Evolutionary conservation across 2,329 filamentous ascomycete species (phyloP), one percentile per base, ranked within the genome.

Genomic region (Aspergillus niger): DNA sequence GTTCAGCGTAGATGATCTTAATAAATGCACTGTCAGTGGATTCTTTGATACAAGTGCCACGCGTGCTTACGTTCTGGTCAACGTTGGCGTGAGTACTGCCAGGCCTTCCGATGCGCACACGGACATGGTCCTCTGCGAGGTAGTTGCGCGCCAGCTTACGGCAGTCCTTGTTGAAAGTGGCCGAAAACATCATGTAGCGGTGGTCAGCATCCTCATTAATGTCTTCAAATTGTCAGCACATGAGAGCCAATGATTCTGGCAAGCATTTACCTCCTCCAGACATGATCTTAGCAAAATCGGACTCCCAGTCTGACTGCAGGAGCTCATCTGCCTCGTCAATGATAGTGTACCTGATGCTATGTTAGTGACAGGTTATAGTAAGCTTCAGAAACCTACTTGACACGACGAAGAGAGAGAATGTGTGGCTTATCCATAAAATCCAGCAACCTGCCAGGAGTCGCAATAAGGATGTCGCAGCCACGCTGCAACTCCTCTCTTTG

Each of bases 281-380:
- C 75, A 98, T 87, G 61, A 98, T 90, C 69, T 86, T 87, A 47
- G 83, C 82, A 62, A 98, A 83, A 3, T 93, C 87, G 0, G 87
- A 83, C 41, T 89, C 84, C 91, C 95, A 98, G 69, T 93, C 91
- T 1, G 81, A 73, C 0, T 89, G 82, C 0, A 99, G 84, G 83
- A 99, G 89, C 79, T 99, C 94, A 72, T 99, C 95, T 0, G 95
- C 95, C 73, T 99, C 95, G 62, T 98, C 95, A 63, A 99, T 88
- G 65, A 98, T 86, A 65, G 86, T 87, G 76, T 82, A 87, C 62
- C 82, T 85, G 55, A 20, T 0, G 10, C 10, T 13, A n/a, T 3
- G 28, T 64, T 56, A 64, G 44, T 11, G 13, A 26, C 11, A 17
- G 5, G 10, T 3, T 5, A 38, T 8, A 32, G 7, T 41, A 28